Evolutionary conservation across 2,329 filamentous ascomycete genomes (phyloP), one percentile per base, ranked within the genome.

Genomic region (Claviceps sorghi): DNA sequence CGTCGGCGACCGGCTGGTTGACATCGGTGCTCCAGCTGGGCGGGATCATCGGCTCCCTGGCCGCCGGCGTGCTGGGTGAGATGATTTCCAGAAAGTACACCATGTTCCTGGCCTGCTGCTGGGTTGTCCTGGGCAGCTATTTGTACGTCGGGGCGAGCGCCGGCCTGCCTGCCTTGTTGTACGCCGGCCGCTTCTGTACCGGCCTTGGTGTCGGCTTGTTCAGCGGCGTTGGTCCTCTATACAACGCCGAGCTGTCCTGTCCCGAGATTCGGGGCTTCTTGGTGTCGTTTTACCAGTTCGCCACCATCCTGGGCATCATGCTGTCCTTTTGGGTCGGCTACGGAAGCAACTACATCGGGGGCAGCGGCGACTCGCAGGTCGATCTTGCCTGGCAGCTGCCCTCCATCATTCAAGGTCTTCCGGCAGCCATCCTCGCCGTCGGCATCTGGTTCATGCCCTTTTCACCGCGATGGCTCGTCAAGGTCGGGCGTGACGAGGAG

Each of bases 391-490:
- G 69, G 70, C 58, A 70, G 59, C 59, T 79, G 0, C 72, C 72
- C 0, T 70, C 72, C 1, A 68, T 70, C 21, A 67, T 74, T 13
- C 72, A 74, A 56, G 65, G 70, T 0, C 63, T 74, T 1, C 65
- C 70, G 0, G 69, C 70, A 4, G 59, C 58, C 2, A 52, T 87
- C 4, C 76, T 91, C 0, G 79, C 82, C 29, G 85, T 38, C 1
- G 43, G 50, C 9, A 88, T 89, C 75, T 65, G 85, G 49, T 88
- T 86, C 67, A 86, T 90, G 81, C 86, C 86, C 0, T 89, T 86
- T 65, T 85, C 80, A 0, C 86, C 86, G 0, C 75, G 86, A 55
- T 90, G 85, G 85, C 75, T 91, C 2, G 72, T 86, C 42, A 82
- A 88, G 64, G 80, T 85, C 60, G 74, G 73, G 53, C 82, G 84